phyloP scores from a whole-genome alignment of 441 rosid genomes.

The Corymbia calophylla region DNA sequence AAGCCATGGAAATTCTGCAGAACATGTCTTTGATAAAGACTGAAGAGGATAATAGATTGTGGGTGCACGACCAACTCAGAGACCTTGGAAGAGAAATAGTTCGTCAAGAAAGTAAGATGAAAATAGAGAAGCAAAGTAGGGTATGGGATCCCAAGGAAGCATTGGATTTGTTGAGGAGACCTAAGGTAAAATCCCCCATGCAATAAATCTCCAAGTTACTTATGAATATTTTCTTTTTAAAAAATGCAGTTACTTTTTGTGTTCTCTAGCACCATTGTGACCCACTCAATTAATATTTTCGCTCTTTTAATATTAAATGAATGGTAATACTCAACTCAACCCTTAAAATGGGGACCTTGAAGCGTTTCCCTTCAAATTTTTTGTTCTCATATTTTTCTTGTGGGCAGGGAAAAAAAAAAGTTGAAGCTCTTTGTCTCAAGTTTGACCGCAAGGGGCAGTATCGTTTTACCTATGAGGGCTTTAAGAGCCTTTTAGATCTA shows the following conservation, averaged over 20 bases:
- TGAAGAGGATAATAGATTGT: fast-evolving
- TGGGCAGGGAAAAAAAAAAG: no score
- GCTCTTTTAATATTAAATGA: not conserved
- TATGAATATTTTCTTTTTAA: fast-evolving
- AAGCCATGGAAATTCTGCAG: fast-evolving
- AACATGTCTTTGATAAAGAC: not conserved
- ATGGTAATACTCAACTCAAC: not conserved
- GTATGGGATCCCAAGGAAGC: not conserved
- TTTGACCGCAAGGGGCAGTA: fast-evolving
- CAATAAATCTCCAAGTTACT: fast-evolving
- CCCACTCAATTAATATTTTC: fast-evolving
- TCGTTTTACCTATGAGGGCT: fast-evolving
- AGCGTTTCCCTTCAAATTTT: not conserved
- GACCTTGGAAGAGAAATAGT: not conserved
- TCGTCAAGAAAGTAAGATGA: fast-evolving
- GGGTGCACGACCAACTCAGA: not conserved
- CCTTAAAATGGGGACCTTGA: fast-evolving
- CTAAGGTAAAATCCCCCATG: fast-evolving
- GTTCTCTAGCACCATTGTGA: not conserved
- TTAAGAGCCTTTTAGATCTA: fast-evolving
- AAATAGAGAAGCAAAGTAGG: not conserved
- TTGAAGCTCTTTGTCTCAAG: no score
- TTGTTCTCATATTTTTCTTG: not conserved
- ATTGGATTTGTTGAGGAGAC: not conserved
- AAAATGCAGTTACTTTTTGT: not conserved